phyloP scores from a whole-genome alignment of 2,329 filamentous ascomycete species.

The Cladosporium austrohemisphaericum region DNA sequence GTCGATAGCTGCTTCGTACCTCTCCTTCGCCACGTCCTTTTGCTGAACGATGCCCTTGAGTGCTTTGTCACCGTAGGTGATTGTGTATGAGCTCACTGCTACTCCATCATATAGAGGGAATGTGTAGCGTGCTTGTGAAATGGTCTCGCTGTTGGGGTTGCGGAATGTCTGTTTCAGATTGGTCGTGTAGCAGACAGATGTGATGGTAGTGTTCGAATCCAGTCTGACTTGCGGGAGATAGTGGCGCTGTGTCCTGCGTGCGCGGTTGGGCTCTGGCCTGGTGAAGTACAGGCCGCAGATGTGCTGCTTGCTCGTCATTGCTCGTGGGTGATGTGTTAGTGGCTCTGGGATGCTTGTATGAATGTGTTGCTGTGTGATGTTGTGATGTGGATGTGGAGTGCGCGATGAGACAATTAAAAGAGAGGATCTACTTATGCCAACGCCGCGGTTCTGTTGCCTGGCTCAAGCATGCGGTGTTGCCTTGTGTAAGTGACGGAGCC shows the following conservation, averaged over 20 bases:
- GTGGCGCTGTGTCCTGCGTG: slow-evolving; percentile 17
- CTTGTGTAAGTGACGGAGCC: too few relatives aligned
- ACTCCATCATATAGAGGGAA: slow-evolving; percentile 73
- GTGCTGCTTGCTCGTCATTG: too few relatives aligned
- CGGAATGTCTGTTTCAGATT: slow-evolving; percentile 57
- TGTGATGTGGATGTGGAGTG: too few relatives aligned
- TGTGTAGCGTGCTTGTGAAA: slow-evolving; percentile 59
- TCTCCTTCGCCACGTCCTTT: slow-evolving; percentile 56
- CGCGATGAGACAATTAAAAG: too few relatives aligned
- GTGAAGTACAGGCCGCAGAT: slow-evolving; percentile 32
- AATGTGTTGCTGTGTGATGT: too few relatives aligned
- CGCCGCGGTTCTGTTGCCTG: too few relatives aligned
- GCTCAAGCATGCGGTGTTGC: too few relatives aligned
- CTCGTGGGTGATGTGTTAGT: too few relatives aligned
- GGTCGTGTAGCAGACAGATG: slow-evolving; percentile 53
- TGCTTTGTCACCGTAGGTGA: slow-evolving; percentile 57
- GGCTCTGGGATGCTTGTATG: too few relatives aligned
- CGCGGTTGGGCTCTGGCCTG: not conserved
- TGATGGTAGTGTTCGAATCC: slow-evolving; percentile 58
- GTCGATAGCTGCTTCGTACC: slow-evolving; percentile 57
- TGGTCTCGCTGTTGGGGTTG: slow-evolving; percentile 50
- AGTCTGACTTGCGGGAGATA: slow-evolving; percentile 60
- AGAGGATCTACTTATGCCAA: too few relatives aligned
- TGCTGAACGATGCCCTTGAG: slow-evolving; percentile 66
- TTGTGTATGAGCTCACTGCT: slow-evolving; percentile 64